Conservation (phyloP, 495 filamentous ascomycete species). For the Hypoxylon perforatum region DNA sequence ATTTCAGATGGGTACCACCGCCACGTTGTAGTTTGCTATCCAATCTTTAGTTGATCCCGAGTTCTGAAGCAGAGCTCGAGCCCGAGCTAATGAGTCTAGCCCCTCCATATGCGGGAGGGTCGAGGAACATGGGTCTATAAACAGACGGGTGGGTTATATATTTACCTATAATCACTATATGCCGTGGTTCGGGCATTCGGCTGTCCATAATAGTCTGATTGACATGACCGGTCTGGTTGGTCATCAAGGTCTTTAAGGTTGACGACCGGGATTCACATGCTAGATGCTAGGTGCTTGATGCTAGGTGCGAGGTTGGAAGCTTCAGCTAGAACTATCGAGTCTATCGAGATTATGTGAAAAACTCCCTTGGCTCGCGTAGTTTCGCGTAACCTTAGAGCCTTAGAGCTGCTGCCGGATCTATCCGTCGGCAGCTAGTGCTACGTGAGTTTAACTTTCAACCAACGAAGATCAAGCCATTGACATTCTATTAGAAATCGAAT, state of each 20-base stretch:
- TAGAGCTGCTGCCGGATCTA: conserved; percentile 28
- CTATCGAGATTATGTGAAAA: too few species aligned
- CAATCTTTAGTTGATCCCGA: conserved; percentile 26
- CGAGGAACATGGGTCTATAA: conserved; percentile 15
- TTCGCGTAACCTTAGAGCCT: too few species aligned
- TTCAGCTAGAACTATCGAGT: too few species aligned
- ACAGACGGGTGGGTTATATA: conserved; percentile 13
- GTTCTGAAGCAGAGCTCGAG: neutral
- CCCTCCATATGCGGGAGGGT: too few species aligned
- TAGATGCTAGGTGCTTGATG: neutral
- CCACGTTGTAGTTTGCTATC: conserved; percentile 11
- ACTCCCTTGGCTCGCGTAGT: too few species aligned
- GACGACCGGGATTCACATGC: conserved; percentile 1
- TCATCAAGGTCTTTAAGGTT: conserved; percentile 3
- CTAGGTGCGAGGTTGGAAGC: neutral
- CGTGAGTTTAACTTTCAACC: neutral
- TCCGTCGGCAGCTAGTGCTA: conserved; percentile 17
- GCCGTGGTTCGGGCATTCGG: conserved; percentile 55
- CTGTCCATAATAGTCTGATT: conserved; percentile 45
- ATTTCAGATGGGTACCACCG: neutral
- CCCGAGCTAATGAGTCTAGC: neutral
- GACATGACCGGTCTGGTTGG: conserved; percentile 40
- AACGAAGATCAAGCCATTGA: conserved; percentile 3
- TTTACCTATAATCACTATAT: conserved; percentile 78
- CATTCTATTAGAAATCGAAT: conserved; percentile 7